Evolutionary conservation across 2,329 filamentous ascomycete species (phyloP).

Genomic region (Aspergillus carbonarius): DNA sequence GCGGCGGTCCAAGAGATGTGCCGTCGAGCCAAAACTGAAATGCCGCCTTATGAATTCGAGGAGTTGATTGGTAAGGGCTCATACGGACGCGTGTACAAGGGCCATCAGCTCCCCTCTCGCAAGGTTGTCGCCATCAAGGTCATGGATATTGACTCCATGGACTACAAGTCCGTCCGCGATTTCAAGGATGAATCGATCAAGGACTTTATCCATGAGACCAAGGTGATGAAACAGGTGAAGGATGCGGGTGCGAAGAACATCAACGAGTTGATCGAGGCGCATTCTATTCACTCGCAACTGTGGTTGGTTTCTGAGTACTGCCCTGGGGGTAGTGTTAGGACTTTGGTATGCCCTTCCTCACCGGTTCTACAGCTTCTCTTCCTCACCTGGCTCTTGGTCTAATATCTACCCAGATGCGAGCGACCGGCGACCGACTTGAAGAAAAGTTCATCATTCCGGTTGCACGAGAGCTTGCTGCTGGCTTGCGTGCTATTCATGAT

Average conservation of each 20-base stretch:
- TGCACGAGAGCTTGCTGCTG: slow-evolving; percentile 62
- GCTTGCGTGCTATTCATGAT: slow-evolving; percentile 62
- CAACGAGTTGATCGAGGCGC: slow-evolving; percentile 64
- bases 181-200: slow-evolving; percentile 51
- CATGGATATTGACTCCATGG: slow-evolving; percentile 50
- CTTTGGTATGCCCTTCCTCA: slow-evolving; percentile 52
- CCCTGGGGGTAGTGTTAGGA: slow-evolving; percentile 64
- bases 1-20: slow-evolving; percentile 48
- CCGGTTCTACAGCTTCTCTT: too few species aligned
- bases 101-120: slow-evolving; percentile 40
- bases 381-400: neutral
- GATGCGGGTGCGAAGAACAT: slow-evolving; percentile 63
- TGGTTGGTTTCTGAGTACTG: slow-evolving; percentile 69
- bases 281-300: slow-evolving; percentile 62
- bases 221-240: slow-evolving; percentile 61
- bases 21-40: slow-evolving; percentile 44
- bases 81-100: slow-evolving; percentile 54
- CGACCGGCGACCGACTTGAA: slow-evolving; percentile 51
- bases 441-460: slow-evolving; percentile 65
- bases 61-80: slow-evolving; percentile 53
- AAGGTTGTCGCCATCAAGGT: slow-evolving; percentile 53
- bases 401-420: slow-evolving; percentile 43
- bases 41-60: slow-evolving; percentile 50
- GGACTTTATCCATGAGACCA: slow-evolving; percentile 62
- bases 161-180: slow-evolving; percentile 49